A percentile compares a stretch with the other conserved stretches of the same genome.
Conservation (phyloP, 805 yeast genomes). For the Wickerhamomyces chaumierensis region DNA sequence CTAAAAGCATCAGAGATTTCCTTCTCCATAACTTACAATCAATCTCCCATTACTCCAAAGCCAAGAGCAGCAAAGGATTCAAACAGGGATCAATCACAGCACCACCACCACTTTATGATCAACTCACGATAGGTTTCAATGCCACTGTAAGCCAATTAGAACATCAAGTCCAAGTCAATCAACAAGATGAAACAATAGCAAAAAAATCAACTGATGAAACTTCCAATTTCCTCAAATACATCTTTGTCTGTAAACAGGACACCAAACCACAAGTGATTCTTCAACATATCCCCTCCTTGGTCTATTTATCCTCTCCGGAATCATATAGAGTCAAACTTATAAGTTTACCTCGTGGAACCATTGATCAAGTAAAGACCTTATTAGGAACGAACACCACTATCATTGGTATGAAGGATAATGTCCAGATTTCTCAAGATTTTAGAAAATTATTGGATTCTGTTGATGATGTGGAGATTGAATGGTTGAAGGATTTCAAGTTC, state of each 20-base stretch:
- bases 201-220: background rate
- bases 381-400: constrained; percentile 25
- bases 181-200: too few relatives aligned
- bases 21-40: constrained; percentile 24
- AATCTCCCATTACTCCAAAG: constrained; percentile 19
- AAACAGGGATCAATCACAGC: constrained; percentile 5
- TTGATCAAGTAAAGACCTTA: constrained; percentile 19
- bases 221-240: constrained; percentile 12
- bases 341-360: constrained; percentile 40
- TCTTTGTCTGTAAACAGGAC: constrained; percentile 55
- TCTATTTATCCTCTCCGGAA: constrained; percentile 29
- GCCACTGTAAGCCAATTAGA: constrained; percentile 38
- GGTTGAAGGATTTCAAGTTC: constrained; percentile 30
- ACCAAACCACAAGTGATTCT: constrained; percentile 37
- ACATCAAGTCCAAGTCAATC: too few relatives aligned
- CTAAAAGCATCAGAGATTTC: constrained; percentile 27
- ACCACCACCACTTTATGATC: background rate
- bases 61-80: constrained; percentile 4
- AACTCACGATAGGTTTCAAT: constrained; percentile 42
- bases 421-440: constrained; percentile 13
- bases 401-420: constrained; percentile 15
- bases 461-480: constrained; percentile 30
- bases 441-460: constrained; percentile 19
- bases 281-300: constrained; percentile 47
- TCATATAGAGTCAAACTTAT: constrained; percentile 35